Percentiles rank a stretch among this genome's conserved stretches.
These are phyloP conservation scores for Amanita rubescens DNA, from an alignment of 768 basidiomycete species.

Conservation along the genomic window DNA sequence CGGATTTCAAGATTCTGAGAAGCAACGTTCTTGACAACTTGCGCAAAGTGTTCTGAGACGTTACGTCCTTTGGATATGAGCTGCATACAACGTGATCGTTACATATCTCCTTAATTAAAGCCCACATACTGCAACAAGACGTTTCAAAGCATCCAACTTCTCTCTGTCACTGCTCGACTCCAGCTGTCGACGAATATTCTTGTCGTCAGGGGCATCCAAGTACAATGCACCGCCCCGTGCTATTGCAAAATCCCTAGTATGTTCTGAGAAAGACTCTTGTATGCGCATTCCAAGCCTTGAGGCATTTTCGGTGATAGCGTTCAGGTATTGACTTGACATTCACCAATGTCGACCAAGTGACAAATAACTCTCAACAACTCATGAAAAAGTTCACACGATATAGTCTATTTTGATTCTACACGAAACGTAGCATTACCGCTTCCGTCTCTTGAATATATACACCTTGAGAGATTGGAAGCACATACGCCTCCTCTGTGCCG, in stretches of 20 bases:
- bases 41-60: conserved; percentile 90
- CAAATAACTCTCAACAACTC: neutral
- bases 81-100: conserved; percentile 29
- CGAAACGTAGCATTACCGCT: conserved; percentile 35
- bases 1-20: conserved; percentile 89
- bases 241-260: conserved; percentile 64
- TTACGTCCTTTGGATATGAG: conserved; percentile 90
- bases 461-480: conserved; percentile 23
- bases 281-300: conserved; percentile 75
- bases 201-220: conserved; percentile 72
- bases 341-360: neutral
- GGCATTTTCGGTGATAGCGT: conserved; percentile 72
- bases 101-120: neutral
- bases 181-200: conserved; percentile 75
- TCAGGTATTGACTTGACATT: conserved; percentile 42
- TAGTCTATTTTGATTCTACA: too few species aligned
- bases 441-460: conserved; percentile 43
- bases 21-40: conserved; percentile 96
- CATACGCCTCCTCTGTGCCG: conserved; percentile 27
- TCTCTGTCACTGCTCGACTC: conserved; percentile 86
- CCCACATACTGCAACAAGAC: conserved; percentile 78
- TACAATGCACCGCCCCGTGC: conserved; percentile 50
- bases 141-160: conserved; percentile 91
- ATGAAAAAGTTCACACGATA: too few species aligned
- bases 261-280: conserved; percentile 78